Evolutionary conservation across 768 basidiomycete species (phyloP).

Genomic region (Kondoa subrosea): DNA sequence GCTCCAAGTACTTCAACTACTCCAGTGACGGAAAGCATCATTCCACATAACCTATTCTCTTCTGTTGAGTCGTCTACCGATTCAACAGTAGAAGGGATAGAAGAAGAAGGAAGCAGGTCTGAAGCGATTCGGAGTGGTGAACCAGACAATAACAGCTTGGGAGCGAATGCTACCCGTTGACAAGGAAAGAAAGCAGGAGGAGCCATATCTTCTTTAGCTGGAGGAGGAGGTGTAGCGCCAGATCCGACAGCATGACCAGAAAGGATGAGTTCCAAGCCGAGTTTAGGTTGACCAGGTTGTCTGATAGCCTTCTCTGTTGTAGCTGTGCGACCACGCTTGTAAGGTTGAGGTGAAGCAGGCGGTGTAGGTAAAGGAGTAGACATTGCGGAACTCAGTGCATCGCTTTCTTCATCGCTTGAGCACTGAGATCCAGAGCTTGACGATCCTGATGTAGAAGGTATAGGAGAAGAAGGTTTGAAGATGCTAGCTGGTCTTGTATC

Average conservation of each 20-base stretch:
- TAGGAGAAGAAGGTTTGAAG: background rate
- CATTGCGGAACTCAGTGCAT: background rate
- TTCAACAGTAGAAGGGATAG: background rate
- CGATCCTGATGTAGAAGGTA: background rate
- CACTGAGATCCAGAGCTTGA: background rate
- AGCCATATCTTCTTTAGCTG: slow-evolving; percentile 20
- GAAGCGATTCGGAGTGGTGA: slow-evolving; percentile 20
- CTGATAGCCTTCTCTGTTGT: background rate
- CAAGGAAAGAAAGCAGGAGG: slow-evolving; percentile 29
- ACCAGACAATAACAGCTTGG: slow-evolving; percentile 24
- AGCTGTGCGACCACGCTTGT: background rate
- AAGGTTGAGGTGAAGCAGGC: background rate
- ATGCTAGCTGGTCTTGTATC: background rate
- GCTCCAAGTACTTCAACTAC: slow-evolving; percentile 25
- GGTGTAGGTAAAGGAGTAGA: background rate
- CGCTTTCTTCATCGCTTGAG: background rate
- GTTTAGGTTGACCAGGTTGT: background rate
- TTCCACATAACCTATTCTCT: slow-evolving; percentile 19
- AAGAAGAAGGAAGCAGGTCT: background rate
- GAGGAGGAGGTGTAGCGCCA: background rate
- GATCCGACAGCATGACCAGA: background rate
- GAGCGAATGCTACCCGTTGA: slow-evolving; percentile 27
- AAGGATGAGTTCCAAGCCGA: background rate
- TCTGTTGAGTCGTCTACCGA: background rate
- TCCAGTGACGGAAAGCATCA: slow-evolving; percentile 28